Evolutionary conservation across 768 basidiomycete genomes (phyloP).

Genomic region (Boletellus ananas): DNA sequence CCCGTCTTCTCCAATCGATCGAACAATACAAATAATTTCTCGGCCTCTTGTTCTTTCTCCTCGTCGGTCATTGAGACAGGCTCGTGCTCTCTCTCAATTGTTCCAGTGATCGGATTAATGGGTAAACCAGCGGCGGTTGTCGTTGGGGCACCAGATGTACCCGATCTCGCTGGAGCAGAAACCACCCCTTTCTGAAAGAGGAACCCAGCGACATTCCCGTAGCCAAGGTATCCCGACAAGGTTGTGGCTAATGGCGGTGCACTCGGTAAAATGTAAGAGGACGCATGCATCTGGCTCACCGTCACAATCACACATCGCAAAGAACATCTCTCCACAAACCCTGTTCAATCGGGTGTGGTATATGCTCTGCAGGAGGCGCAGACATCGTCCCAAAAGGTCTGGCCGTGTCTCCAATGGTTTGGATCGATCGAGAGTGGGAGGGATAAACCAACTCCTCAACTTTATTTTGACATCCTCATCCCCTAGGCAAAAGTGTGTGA

Average conservation of each 20-base stretch:
- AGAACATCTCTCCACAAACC: conserved; percentile 84
- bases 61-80: conserved; percentile 80
- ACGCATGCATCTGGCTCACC: conserved; percentile 33
- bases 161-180: conserved; percentile 44
- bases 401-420: conserved; percentile 67
- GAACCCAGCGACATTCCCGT: conserved; percentile 94
- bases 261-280: background rate
- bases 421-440: conserved; percentile 76
- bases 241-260: conserved; percentile 48
- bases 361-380: conserved; percentile 72
- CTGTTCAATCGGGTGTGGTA: conserved; percentile 72
- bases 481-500: conserved; percentile 66
- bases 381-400: conserved; percentile 72
- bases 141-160: conserved; percentile 31
- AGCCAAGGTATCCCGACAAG: conserved; percentile 79
- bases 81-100: conserved; percentile 40
- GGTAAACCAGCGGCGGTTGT: conserved; percentile 37
- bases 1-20: conserved; percentile 82
- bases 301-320: conserved; percentile 76
- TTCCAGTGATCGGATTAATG: conserved; percentile 89
- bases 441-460: conserved; percentile 67
- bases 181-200: conserved; percentile 88
- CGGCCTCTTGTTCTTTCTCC: conserved; percentile 92
- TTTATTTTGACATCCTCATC: conserved; percentile 55
- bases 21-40: conserved; percentile 88